Evolutionary conservation across 2,329 filamentous ascomycete genomes (phyloP).

Genomic region (Fusarium sambucinum): DNA sequence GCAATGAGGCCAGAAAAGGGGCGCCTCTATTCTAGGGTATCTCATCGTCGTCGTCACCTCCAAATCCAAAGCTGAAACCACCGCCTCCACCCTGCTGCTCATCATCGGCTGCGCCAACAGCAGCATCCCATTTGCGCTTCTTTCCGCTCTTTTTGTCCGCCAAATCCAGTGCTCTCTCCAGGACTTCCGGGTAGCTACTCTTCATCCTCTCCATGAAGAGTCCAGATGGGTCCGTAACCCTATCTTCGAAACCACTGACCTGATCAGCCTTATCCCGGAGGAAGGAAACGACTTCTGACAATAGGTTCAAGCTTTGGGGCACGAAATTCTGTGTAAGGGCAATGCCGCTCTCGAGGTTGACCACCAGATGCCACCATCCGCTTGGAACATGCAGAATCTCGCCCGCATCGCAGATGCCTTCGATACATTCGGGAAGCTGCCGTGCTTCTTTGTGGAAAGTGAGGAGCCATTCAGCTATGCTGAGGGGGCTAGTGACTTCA

Average conservation of each 20-base stretch:
- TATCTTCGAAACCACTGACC: constrained; percentile 84
- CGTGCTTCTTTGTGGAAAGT: constrained; percentile 89
- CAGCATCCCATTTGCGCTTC: constrained; percentile 88
- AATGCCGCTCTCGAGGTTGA: constrained; percentile 86
- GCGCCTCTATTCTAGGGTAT: constrained; percentile 52
- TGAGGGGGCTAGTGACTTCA: constrained; percentile 92
- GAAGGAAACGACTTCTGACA: constrained; percentile 82
- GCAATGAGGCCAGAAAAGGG: constrained; percentile 6
- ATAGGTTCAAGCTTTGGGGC: constrained; percentile 69
- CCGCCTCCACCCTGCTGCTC: constrained; percentile 50
- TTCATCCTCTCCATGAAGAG: constrained; percentile 79
- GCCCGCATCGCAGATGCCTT: constrained; percentile 85
- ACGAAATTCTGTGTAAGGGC: constrained; percentile 98
- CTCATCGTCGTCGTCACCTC: constrained; percentile 62
- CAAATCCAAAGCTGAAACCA: constrained; percentile 68
- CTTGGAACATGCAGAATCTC: constrained; percentile 93
- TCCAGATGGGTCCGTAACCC: constrained; percentile 77
- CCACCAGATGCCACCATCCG: constrained; percentile 96
- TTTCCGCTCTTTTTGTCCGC: constrained; percentile 73
- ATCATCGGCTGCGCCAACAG: constrained; percentile 63
- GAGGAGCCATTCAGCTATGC: constrained; percentile 96
- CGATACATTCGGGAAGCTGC: constrained; percentile 78
- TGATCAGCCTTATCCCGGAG: constrained; percentile 85
- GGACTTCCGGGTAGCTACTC: constrained; percentile 72
- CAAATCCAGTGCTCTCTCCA: constrained; percentile 73